Evolutionary conservation across 2,329 filamentous ascomycete genomes (phyloP).

Genomic region (Aspergillus pseudonomiae): DNA sequence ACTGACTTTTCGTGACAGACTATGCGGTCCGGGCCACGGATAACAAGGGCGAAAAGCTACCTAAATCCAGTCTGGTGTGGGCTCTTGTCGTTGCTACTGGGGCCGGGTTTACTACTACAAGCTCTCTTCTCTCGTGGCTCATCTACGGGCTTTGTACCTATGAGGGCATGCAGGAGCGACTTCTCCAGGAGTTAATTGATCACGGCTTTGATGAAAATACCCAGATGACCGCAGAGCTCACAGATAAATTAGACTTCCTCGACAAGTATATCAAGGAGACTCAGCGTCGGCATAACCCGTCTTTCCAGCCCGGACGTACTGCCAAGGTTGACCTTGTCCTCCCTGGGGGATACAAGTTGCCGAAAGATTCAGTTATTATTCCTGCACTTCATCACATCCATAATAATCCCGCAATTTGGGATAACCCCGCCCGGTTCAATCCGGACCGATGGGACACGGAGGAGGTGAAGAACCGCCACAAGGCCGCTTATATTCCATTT

Average conservation of each 20-base stretch:
- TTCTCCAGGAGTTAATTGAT: slow-evolving; percentile 61
- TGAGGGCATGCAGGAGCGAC: slow-evolving; percentile 57
- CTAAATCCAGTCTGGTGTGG: slow-evolving; percentile 42
- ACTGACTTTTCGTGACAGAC: slow-evolving; percentile 35
- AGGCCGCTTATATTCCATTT: slow-evolving; percentile 61
- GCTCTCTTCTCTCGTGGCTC: slow-evolving; percentile 60
- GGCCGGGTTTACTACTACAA: slow-evolving; percentile 64
- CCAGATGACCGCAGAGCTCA: slow-evolving; percentile 48
- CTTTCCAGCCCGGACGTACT: slow-evolving; percentile 63
- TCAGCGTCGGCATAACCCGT: slow-evolving; percentile 62
- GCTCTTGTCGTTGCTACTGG: slow-evolving; percentile 55
- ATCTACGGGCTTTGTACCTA: slow-evolving; percentile 58
- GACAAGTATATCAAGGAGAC: slow-evolving; percentile 57
- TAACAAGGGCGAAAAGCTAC: slow-evolving; percentile 57
- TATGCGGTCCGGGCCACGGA: slow-evolving; percentile 54
- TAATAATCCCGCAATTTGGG: slow-evolving; percentile 59
- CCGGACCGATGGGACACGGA: slow-evolving; percentile 63
- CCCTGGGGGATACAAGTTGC: slow-evolving; percentile 61
- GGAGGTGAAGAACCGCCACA: slow-evolving; percentile 55
- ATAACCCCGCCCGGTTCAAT: slow-evolving; percentile 60
- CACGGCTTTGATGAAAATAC: slow-evolving; percentile 49
- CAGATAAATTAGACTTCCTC: slow-evolving; percentile 50
- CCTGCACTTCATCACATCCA: slow-evolving; percentile 49
- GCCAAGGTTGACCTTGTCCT: slow-evolving; percentile 59
- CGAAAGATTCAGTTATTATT: slow-evolving; percentile 56